phyloP scores from a whole-genome alignment of 2,329 filamentous ascomycete genomes.

The Purpureocillium lavendulum region DNA sequence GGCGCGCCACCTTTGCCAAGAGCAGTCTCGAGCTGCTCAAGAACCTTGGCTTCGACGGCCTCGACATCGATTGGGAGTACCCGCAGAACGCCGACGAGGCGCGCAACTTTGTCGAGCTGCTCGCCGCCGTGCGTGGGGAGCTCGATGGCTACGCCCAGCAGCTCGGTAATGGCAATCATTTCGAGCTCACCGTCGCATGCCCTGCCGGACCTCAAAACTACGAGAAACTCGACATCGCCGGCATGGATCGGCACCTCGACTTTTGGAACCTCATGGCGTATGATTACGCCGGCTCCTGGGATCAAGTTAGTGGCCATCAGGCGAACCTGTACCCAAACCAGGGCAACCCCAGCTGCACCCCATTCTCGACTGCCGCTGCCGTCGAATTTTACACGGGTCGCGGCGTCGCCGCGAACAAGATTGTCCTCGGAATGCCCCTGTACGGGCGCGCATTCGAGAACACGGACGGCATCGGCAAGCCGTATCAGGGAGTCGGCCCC shows the following conservation, averaged over 20 bases:
- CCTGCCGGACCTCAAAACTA: slow-evolving; percentile 57
- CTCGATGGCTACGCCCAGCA: slow-evolving; percentile 48
- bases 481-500: slow-evolving; percentile 64
- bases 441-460: slow-evolving; percentile 81
- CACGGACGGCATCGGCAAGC: slow-evolving; percentile 64
- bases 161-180: slow-evolving; percentile 37
- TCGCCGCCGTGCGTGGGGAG: slow-evolving; percentile 45
- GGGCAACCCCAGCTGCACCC: slow-evolving; percentile 55
- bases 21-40: slow-evolving; percentile 68
- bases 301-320: slow-evolving; percentile 62
- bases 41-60: slow-evolving; percentile 69
- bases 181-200: slow-evolving; percentile 57
- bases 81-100: slow-evolving; percentile 48
- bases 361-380: slow-evolving; percentile 67
- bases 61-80: slow-evolving; percentile 65
- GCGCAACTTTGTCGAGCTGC: slow-evolving; percentile 48
- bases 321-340: slow-evolving; percentile 63
- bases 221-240: slow-evolving; percentile 50
- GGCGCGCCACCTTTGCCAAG: slow-evolving; percentile 63
- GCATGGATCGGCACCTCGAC: slow-evolving; percentile 59
- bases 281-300: slow-evolving; percentile 82
- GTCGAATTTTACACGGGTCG: slow-evolving; percentile 60
- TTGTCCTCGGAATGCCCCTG: slow-evolving; percentile 85
- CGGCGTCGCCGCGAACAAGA: slow-evolving; percentile 60
- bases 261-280: slow-evolving; percentile 86